Evolutionary conservation across 2,329 filamentous ascomycete genomes (phyloP).

Genomic region (Rutstroemia sydowiana): DNA sequence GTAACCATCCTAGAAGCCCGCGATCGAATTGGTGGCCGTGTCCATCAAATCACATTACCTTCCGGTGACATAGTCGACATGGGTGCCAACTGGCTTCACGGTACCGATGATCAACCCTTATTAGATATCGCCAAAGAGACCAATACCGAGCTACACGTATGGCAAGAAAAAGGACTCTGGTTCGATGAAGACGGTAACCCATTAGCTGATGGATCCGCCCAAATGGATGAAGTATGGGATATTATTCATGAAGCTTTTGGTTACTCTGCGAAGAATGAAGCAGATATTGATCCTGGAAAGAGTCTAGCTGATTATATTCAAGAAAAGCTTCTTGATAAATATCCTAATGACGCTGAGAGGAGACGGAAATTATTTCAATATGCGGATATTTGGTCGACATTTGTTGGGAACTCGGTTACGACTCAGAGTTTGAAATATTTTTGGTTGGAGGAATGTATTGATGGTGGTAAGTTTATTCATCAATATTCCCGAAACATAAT

Average conservation of each 20-base stretch:
- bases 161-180: slow-evolving; percentile 37
- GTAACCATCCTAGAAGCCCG: slow-evolving; percentile 53
- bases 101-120: slow-evolving; percentile 39
- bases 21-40: slow-evolving; percentile 44
- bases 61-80: slow-evolving; percentile 24
- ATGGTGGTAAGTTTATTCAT: slow-evolving; percentile 34
- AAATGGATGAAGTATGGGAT: slow-evolving; percentile 40
- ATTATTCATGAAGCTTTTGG: slow-evolving; percentile 47
- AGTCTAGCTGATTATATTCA: slow-evolving; percentile 48
- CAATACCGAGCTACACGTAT: slow-evolving; percentile 37
- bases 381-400: slow-evolving; percentile 42
- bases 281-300: slow-evolving; percentile 38
- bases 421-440: slow-evolving; percentile 49
- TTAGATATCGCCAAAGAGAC: slow-evolving; percentile 44
- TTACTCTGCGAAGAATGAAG: slow-evolving; percentile 42
- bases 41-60: slow-evolving; percentile 22
- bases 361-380: slow-evolving; percentile 35
- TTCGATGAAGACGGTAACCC: slow-evolving; percentile 37
- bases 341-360: slow-evolving; percentile 28
- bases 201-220: slow-evolving; percentile 28
- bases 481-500: not conserved
- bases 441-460: slow-evolving; percentile 51
- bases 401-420: slow-evolving; percentile 42
- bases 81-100: slow-evolving; percentile 30
- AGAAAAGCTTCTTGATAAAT: slow-evolving; percentile 39